Percentiles rank a stretch among this genome's conserved stretches.
These are phyloP conservation scores for Papiliotrema fonsecae DNA, from an alignment of 1,284 basidiomycete species.

Conservation along the genomic window DNA sequence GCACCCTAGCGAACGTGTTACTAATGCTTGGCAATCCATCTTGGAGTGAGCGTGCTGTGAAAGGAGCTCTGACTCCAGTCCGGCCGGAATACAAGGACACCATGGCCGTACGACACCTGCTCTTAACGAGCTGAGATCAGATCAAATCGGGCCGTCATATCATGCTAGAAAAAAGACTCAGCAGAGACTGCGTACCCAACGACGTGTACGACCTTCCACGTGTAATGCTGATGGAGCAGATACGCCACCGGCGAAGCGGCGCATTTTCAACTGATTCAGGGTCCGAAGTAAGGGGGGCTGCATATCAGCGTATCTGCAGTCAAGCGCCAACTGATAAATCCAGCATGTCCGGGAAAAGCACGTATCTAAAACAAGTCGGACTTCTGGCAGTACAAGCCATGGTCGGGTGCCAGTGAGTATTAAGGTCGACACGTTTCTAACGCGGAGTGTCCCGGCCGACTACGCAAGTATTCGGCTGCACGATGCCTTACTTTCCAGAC, in stretches of 20 bases:
- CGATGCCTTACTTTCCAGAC: slow-evolving; percentile 73
- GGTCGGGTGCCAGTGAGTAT: slow-evolving; percentile 67
- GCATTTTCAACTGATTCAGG: slow-evolving; percentile 81
- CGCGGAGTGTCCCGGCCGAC: slow-evolving; percentile 66
- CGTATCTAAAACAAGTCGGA: slow-evolving; percentile 81
- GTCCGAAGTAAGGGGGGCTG: slow-evolving; percentile 87
- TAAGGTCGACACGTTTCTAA: neutral
- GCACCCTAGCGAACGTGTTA: slow-evolving; percentile 6
- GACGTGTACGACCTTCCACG: slow-evolving; percentile 61
- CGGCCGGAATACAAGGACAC: slow-evolving; percentile 83
- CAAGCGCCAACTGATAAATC: slow-evolving; percentile 1
- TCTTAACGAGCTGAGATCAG: slow-evolving; percentile 4
- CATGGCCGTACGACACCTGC: slow-evolving; percentile 53
- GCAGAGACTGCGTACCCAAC: slow-evolving; percentile 71
- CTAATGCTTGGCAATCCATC: neutral
- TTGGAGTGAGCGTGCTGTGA: no score
- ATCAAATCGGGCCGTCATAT: slow-evolving; percentile 82
- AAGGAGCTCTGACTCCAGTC: slow-evolving; percentile 51
- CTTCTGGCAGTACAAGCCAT: slow-evolving; percentile 79
- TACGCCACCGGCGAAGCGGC: slow-evolving; percentile 60
- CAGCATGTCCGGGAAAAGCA: slow-evolving; percentile 91
- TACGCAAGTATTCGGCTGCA: slow-evolving; percentile 81
- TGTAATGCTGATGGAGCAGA: slow-evolving; percentile 9
- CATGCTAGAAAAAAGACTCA: slow-evolving; percentile 69
- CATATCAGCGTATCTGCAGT: slow-evolving; percentile 2